These are phyloP conservation scores for Osmozyma mogii DNA, from an alignment of 805 yeast species.

Conservation along the genomic window DNA sequence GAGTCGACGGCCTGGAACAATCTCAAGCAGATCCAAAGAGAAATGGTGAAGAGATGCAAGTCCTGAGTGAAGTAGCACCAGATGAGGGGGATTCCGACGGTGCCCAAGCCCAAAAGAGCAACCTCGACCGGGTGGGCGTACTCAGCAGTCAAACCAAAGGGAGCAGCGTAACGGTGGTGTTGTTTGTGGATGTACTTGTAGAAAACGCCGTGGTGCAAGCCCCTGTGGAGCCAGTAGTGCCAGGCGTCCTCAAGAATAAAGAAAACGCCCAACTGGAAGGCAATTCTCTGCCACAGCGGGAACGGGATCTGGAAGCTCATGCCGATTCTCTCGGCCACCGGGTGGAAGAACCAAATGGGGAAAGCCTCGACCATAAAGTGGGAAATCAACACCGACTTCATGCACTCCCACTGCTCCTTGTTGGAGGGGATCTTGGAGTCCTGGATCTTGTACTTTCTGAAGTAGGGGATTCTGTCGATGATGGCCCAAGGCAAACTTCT, in stretches of 20 bases:
- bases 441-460: conserved; percentile 83
- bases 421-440: conserved; percentile 72
- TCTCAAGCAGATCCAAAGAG: conserved; percentile 80
- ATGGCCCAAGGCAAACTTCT: conserved; percentile 90
- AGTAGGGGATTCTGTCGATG: conserved; percentile 77
- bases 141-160: conserved; percentile 95
- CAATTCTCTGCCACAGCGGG: conserved; percentile 56
- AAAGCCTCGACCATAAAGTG: conserved; percentile 91
- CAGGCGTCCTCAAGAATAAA: conserved; percentile 87
- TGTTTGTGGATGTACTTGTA: conserved; percentile 94
- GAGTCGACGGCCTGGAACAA: conserved; percentile 95
- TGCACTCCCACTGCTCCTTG: conserved; percentile 88
- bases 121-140: conserved; percentile 97
- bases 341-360: conserved; percentile 97
- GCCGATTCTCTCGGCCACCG: conserved; percentile 75
- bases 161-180: conserved; percentile 97
- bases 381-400: conserved; percentile 72
- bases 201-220: conserved; percentile 79
- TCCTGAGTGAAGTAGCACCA: conserved; percentile 63
- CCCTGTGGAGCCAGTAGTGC: conserved; percentile 96
- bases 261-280: conserved; percentile 63
- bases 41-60: conserved; percentile 83
- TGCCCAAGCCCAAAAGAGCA: conserved; percentile 84
- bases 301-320: conserved; percentile 77
- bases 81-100: conserved; percentile 89